Conservation (phyloP, 768 basidiomycete species). For the Amanita molliuscula region DNA sequence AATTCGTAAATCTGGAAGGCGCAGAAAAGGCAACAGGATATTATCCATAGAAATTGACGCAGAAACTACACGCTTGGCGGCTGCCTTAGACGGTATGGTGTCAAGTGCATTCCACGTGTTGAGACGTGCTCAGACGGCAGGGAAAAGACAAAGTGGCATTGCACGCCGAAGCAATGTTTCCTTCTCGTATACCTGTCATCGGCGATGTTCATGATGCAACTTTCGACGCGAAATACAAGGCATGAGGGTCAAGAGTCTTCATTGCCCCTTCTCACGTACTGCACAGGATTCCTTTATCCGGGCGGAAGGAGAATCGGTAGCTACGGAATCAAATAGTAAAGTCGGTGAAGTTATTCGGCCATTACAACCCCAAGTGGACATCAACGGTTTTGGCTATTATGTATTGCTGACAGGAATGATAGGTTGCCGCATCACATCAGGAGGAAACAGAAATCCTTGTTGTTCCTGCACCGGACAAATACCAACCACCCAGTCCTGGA, state of each 20-base stretch:
- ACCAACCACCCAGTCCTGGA: not conserved
- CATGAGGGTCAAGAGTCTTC: not conserved
- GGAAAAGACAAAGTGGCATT: not conserved
- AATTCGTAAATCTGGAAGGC: not conserved
- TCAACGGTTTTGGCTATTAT: not conserved
- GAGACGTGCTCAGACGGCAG: not conserved
- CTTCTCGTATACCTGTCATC: not conserved
- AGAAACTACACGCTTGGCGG: not conserved
- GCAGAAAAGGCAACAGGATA: not conserved
- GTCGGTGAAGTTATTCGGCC: not conserved
- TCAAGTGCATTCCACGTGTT: not conserved
- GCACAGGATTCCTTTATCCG: not conserved
- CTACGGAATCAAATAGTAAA: not conserved
- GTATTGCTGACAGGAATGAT: not conserved
- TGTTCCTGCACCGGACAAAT: not conserved
- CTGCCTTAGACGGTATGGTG: not conserved
- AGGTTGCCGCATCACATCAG: not conserved
- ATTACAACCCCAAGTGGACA: not conserved
- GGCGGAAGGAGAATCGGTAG: not conserved
- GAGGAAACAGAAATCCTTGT: not conserved
- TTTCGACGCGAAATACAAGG: too few relatives aligned
- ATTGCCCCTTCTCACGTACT: not conserved
- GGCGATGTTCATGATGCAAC: not conserved
- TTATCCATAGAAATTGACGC: not conserved
- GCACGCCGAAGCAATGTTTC: not conserved